Base-by-base conservation (phyloP, 2,329 filamentous ascomycete species). In the Phaeosphaeria sp. region DNA sequence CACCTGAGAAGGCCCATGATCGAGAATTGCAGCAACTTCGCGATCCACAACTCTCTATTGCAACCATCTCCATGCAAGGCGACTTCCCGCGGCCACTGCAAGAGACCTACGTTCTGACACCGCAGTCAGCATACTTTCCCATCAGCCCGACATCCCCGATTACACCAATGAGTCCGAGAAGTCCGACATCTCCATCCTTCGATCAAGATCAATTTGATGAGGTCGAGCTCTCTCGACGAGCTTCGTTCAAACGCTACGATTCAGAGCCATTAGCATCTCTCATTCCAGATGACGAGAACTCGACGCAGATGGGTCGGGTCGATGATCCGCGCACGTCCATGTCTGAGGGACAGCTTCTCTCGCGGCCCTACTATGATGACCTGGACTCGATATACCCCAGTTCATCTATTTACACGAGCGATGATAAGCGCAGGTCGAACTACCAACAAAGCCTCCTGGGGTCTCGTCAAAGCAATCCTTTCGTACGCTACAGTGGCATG, bases 381-480 rank as follows among this genome's bases (percentile, higher is more conserved):
- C 39, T 70, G 6, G 58, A 60, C 18, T 74, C 72, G 2, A 62
- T 74, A 33, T 74, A 73, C 50, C 60, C 66, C 2, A 66, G 62
- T 39, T 76, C 73, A 4, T 76, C 73, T 1, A 51, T 73, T n/a
- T 75, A 76, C 33, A 73, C 71, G 6, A 53, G 51, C 39, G 71
- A 73, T 40, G 66, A 59, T 8, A 59, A 52, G 17, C 61, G 59
- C 6, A 59, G 33, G 17, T 73, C 71, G 20, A 57, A 44, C 22
- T 67, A 68, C 49, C 62, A 64, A 33, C 65, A 67, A 17, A 69
- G 65, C 21, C 47, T 65, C 39, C 25, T 51, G 8, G 67, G 65
- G 36, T 55, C 63, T 47, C 57, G 58, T 8, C 63, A 61, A 30
- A 74, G 68, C 55, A 70, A 67, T 53, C 61, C 63, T 1, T 69